Base-by-base conservation (phyloP, 2,329 filamentous ascomycete species). In the Phaeosphaeria sp. region DNA sequence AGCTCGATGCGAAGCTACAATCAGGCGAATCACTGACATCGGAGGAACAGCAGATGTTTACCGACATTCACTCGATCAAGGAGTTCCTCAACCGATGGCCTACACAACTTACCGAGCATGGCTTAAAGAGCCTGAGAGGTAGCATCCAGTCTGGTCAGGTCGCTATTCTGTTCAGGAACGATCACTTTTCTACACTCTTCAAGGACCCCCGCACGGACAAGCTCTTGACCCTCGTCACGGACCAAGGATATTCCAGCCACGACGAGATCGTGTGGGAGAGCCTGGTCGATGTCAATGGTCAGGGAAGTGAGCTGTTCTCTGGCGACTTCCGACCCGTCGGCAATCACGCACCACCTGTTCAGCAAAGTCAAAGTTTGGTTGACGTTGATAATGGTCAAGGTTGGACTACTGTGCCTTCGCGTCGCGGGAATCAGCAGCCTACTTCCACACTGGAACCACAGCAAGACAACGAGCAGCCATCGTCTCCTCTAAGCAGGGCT, bases 231-330 rank as follows among this genome's bases (percentile, higher is more conserved):
- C 81, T 99, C 2, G 93, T 99, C 15, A 98, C 95, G 0, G 95
- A 99, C 73, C 91, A 92, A 24, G 95, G 95, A 0, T 99, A 96
- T 71, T 89, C 90, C 11, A 86, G 84, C 9, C 92, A 97, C 66
- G 90, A 93, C 17, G 94, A 98, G 74, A 88, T 99, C 13, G 92
- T 99, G 0, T 99, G 95, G 95, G 95, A 99, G 77, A 95, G 90
- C 9, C 82, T 99, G 1, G 89, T 91, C 0, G 94, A 98, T 68
- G 89, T 97, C 21, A 95, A 89, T 51, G 95, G 95, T 7, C 89
- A 91, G 68, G 86, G 86, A 15, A 89, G 91, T 2, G 91, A 93
- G 72, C 92, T 96, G 68, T 92, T 92, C 66, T 92, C 93, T 0
- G 95, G 95, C 1, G 93, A 98, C 70, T 98, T 98, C 76, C 86